Percentiles rank a stretch among this genome's conserved stretches.
Evolutionary conservation across 306 rosid genomes (phyloP).

Genomic region (Prunus mongolica): DNA sequence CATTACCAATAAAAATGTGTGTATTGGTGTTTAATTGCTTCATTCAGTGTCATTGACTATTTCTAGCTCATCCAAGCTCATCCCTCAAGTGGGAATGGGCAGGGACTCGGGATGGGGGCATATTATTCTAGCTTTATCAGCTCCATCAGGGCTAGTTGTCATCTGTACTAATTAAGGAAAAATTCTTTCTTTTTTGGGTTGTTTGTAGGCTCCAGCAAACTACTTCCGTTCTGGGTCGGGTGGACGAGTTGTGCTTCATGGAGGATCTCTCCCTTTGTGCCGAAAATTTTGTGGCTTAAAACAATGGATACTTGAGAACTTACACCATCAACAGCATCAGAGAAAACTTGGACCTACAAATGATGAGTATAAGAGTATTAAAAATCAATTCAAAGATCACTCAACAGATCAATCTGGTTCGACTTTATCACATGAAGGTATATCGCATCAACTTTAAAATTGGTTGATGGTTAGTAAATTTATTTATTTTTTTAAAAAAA

Average conservation of each 20-base stretch:
- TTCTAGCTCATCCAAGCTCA: neutral
- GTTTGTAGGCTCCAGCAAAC: constrained; percentile 39
- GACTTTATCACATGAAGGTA: constrained; percentile 37
- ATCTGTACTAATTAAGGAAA: neutral
- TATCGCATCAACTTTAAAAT: constrained; percentile 12
- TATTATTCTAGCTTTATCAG: neutral
- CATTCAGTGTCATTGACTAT: neutral
- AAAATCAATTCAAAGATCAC: constrained; percentile 31
- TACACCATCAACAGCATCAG: constrained; percentile 25
- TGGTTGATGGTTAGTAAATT: constrained; percentile 37
- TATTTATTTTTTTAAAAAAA: neutral
- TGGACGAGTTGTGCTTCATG: constrained; percentile 28
- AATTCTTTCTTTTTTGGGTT: neutral
- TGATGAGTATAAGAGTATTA: constrained; percentile 37
- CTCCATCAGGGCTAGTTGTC: neutral
- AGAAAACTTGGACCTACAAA: constrained; percentile 29
- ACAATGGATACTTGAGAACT: constrained; percentile 53
- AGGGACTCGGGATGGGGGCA: neutral
- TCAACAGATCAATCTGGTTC: constrained; percentile 25
- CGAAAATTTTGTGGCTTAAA: constrained; percentile 52
- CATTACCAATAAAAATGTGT: too few relatives aligned
- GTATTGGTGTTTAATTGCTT: neutral
- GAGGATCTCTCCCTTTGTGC: constrained; percentile 47
- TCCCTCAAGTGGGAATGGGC: neutral
- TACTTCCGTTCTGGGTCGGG: constrained; percentile 17